These are phyloP conservation scores for Beta lomatogona DNA, from an alignment of 179 eudicot genomes.

Conservation along the genomic window DNA sequence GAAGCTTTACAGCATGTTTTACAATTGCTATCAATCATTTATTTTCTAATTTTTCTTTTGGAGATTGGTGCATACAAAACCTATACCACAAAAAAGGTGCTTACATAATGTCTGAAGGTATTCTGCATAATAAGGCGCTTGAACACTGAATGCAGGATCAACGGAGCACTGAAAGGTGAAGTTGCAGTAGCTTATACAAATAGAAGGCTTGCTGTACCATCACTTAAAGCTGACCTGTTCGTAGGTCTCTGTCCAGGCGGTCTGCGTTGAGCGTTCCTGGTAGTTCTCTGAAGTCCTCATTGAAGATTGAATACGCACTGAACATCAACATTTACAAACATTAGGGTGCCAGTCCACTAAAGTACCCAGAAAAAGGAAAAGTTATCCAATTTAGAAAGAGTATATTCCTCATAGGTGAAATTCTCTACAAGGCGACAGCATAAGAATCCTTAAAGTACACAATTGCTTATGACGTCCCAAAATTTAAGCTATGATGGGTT, in stretches of 20 bases:
- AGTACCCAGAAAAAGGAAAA: no score
- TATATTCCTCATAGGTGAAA: background rate
- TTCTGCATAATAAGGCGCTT: no score
- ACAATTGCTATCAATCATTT: no score
- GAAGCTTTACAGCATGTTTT: background rate
- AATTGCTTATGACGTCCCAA: background rate
- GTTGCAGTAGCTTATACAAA: no score
- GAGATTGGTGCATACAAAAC: no score
- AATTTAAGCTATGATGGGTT: background rate
- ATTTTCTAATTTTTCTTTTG: no score
- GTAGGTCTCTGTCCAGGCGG: constrained; percentile 85
- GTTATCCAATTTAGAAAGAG: background rate
- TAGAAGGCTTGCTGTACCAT: background rate
- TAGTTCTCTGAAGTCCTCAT: constrained; percentile 93
- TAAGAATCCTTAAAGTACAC: background rate
- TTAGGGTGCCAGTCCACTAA: background rate
- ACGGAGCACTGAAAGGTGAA: no score
- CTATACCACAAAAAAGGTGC: no score
- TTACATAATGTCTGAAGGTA: no score
- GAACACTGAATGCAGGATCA: no score
- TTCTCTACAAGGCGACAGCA: background rate
- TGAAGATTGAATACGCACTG: constrained; percentile 99
- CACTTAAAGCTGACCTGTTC: constrained; percentile 78
- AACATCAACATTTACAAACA: constrained; percentile 8
- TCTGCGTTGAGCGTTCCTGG: constrained; percentile 97